These are phyloP conservation scores for Aspergillus steynii DNA, from an alignment of 495 filamentous ascomycete species.

Conservation along the genomic window DNA sequence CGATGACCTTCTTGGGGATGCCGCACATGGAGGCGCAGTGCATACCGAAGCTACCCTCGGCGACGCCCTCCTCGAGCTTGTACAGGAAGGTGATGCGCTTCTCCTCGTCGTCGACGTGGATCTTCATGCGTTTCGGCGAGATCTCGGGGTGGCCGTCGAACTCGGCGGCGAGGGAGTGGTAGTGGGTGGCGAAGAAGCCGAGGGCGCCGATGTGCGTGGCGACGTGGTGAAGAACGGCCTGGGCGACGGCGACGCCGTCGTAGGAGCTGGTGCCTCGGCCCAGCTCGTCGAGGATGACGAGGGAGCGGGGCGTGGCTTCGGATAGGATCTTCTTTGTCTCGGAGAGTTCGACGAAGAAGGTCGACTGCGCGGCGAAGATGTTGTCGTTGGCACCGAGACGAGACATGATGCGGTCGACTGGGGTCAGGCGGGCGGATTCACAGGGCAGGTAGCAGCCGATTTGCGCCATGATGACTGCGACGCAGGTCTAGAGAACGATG, in stretches of 20 bases:
- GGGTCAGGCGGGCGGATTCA: constrained; percentile 79
- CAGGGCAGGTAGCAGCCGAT: constrained; percentile 93
- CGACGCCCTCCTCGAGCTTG: constrained; percentile 90
- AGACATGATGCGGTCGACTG: constrained; percentile 97
- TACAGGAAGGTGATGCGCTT: constrained; percentile 91
- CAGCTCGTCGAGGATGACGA: constrained; percentile 97
- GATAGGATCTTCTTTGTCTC: constrained; percentile 98
- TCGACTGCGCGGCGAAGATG: constrained; percentile 96
- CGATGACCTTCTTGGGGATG: constrained; percentile 79
- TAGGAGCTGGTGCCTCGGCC: constrained; percentile 92
- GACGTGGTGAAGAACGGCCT: constrained; percentile 93
- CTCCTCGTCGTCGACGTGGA: constrained; percentile 84
- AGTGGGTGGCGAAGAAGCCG: constrained; percentile 98
- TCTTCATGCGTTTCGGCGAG: constrained; percentile 82
- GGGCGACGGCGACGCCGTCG: constrained; percentile 94
- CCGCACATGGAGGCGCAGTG: constrained; percentile 99
- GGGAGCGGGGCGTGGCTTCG: constrained; percentile 89
- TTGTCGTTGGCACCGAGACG: constrained; percentile 98
- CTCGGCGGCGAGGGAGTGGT: constrained; percentile 89
- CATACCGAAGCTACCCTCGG: constrained; percentile 98
- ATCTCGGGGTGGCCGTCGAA: constrained; percentile 90
- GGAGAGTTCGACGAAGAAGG: constrained; percentile 96
- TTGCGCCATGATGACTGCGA: constrained; percentile 98
- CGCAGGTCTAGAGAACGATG: constrained; percentile 64
- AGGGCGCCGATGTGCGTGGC: constrained; percentile 90